phyloP scores from a whole-genome alignment of 2,329 filamentous ascomycete genomes.

The Phoma sp. region DNA sequence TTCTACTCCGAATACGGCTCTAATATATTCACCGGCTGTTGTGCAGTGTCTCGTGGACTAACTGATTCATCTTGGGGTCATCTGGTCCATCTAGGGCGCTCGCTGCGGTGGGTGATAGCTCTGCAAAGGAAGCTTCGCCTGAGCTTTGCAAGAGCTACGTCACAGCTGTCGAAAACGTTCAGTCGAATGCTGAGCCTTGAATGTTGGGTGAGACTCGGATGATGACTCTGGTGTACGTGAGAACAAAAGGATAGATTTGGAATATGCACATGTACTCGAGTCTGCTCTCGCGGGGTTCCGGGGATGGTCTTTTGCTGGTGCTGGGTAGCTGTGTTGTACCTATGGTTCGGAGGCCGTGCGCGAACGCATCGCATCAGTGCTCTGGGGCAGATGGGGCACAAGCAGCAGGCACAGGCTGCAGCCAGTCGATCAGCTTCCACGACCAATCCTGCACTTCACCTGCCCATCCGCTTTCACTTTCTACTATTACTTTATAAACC shows the following conservation, averaged over 20 bases:
- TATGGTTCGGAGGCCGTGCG: constrained; percentile 5
- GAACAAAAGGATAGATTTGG: too few relatives aligned
- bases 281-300: neutral
- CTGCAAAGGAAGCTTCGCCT: neutral
- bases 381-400: neutral
- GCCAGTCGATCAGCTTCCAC: constrained; percentile 5
- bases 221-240: neutral
- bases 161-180: constrained; percentile 1
- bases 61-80: neutral
- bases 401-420: constrained; percentile 15
- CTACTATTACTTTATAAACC: neutral
- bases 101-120: neutral
- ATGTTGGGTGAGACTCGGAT: neutral
- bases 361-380: neutral
- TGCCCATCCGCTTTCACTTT: neutral
- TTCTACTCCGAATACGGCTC: neutral
- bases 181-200: neutral
- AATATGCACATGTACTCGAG: too few relatives aligned
- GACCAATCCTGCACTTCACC: constrained; percentile 3
- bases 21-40: neutral
- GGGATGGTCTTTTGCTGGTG: neutral
- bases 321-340: constrained; percentile 1
- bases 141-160: constrained; percentile 8
- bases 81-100: neutral
- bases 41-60: neutral